Conservation (phyloP, 139 green algal genomes). For the Picochlorum sp. region DNA sequence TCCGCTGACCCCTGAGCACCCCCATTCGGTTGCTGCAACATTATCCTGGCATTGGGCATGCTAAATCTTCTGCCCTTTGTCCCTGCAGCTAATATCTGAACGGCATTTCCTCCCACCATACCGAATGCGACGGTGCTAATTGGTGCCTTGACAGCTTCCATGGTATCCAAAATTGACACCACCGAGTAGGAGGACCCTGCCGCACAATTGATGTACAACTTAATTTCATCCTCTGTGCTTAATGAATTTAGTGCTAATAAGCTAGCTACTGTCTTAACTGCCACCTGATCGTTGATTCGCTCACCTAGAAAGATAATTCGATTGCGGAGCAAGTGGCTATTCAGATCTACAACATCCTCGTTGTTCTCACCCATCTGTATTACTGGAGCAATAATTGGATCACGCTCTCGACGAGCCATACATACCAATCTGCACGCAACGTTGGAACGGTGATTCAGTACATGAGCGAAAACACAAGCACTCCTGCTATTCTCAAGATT, state of each 20-base stretch:
- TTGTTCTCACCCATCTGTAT: conserved; percentile 14
- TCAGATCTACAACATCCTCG: conserved; percentile 64
- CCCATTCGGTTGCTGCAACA: conserved; percentile 88
- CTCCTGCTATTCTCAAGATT: too few relatives aligned
- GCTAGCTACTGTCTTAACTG: conserved; percentile 53
- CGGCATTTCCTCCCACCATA: conserved; percentile 59
- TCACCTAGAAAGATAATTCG: conserved; percentile 83
- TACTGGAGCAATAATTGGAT: conserved; percentile 35
- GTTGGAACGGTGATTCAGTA: neutral
- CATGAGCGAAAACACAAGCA: neutral
- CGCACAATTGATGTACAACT: conserved; percentile 92
- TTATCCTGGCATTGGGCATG: conserved; percentile 87
- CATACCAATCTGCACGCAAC: conserved; percentile 8
- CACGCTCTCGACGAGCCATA: conserved; percentile 17
- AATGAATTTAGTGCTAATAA: conserved; percentile 82
- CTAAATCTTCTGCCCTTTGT: conserved; percentile 80
- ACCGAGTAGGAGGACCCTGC: conserved; percentile 71
- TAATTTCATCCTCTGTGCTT: conserved; percentile 75
- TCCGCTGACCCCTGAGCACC: conserved; percentile 52
- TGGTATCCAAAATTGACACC: conserved; percentile 79
- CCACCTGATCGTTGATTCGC: conserved; percentile 78
- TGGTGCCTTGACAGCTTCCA: conserved; percentile 62
- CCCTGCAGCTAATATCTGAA: conserved; percentile 69
- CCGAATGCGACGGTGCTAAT: conserved; percentile 76
- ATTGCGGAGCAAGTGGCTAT: conserved; percentile 72